phyloP scores from a whole-genome alignment of 108 stramenopile species.

The Aurantiochytrium sp. region DNA sequence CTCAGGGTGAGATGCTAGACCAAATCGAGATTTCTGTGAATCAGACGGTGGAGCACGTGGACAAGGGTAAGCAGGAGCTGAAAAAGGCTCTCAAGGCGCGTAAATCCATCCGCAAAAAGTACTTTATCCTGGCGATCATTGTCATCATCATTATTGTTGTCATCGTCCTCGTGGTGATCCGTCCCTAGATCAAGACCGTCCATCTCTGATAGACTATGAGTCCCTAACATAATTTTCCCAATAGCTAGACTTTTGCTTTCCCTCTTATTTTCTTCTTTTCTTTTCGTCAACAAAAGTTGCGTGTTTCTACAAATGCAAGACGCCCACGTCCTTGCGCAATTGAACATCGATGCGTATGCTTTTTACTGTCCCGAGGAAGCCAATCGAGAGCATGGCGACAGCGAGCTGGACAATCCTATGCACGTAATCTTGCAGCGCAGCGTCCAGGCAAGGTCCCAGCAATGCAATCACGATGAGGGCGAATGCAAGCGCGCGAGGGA shows the following conservation, averaged over 20 bases:
- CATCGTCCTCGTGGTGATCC: constrained; percentile 41
- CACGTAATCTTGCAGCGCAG: no score
- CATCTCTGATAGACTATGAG: neutral
- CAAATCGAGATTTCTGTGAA: constrained; percentile 95
- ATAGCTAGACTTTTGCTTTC: neutral
- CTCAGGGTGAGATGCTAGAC: constrained; percentile 94
- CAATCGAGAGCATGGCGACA: no score
- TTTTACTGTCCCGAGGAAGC: no score
- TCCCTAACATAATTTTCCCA: neutral
- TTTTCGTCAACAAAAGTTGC: no score
- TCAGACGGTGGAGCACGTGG: constrained; percentile 81
- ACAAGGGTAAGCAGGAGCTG: constrained; percentile 82
- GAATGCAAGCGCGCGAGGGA: no score
- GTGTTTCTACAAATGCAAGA: no score
- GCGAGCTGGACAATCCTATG: no score
- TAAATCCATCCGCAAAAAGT: constrained; percentile 83
- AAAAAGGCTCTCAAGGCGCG: constrained; percentile 79
- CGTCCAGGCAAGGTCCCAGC: no score
- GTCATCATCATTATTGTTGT: constrained; percentile 48
- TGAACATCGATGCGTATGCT: no score
- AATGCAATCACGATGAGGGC: no score
- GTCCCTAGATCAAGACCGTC: constrained; percentile 9
- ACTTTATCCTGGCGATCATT: constrained; percentile 64
- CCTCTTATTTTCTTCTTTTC: neutral
- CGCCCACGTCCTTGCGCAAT: no score